phyloP scores from a whole-genome alignment of 2,329 filamentous ascomycete genomes.

The Macrophomina phaseolina region DNA sequence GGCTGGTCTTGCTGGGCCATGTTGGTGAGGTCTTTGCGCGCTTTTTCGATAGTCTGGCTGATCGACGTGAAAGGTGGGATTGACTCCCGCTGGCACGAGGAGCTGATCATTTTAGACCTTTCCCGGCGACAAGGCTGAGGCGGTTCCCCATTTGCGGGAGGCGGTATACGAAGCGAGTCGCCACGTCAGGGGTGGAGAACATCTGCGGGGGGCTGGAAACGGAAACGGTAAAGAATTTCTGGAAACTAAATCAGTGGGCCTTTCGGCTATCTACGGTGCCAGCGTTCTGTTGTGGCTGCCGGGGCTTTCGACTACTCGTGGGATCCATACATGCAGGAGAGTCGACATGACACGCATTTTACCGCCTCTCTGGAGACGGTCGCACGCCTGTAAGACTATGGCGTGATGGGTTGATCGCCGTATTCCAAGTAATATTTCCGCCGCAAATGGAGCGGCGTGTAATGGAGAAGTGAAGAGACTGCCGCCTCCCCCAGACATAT shows the following conservation, averaged over 20 bases:
- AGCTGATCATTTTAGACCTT: not conserved
- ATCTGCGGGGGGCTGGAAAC: constrained; percentile 4
- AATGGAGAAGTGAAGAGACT: no score
- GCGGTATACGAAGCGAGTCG: not conserved
- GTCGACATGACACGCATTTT: not conserved
- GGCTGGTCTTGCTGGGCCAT: not conserved
- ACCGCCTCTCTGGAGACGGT: not conserved
- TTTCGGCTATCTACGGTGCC: constrained; percentile 18
- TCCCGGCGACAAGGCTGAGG: not conserved
- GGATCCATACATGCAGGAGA: not conserved
- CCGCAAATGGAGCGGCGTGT: no score
- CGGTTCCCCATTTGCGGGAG: not conserved
- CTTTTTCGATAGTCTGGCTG: not conserved
- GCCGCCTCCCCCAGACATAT: no score
- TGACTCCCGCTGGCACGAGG: not conserved
- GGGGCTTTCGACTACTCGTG: not conserved
- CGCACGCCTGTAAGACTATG: not conserved
- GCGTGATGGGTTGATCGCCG: not conserved
- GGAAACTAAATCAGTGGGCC: constrained; percentile 16
- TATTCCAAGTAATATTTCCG: no score
- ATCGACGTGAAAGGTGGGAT: not conserved
- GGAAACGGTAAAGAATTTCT: not conserved
- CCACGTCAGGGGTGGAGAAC: constrained; percentile 18
- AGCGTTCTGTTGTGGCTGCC: not conserved
- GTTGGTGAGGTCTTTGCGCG: not conserved